Evolutionary conservation across 108 stramenopile genomes (phyloP).

Genomic region (Pseudonitzschia delicatissima): DNA sequence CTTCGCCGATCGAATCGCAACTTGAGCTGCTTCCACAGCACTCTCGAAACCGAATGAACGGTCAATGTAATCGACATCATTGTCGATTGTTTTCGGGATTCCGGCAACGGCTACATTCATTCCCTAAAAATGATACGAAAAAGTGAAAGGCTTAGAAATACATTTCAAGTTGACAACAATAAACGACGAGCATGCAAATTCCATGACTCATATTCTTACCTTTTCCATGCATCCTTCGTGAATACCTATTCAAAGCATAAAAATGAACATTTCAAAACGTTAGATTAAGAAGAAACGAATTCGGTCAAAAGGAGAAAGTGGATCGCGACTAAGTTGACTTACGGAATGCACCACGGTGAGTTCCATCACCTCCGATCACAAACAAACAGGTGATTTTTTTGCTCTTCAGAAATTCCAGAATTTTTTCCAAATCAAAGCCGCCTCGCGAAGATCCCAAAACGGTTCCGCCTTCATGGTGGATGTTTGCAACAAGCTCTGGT

Average conservation of each 20-base stretch:
- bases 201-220: slow-evolving; percentile 28
- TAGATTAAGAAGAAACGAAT: not conserved
- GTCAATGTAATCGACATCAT: slow-evolving; percentile 95
- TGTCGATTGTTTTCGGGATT: slow-evolving; percentile 93
- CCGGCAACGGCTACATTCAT: slow-evolving; percentile 93
- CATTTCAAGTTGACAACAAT: no score
- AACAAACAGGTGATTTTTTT: slow-evolving; percentile 85
- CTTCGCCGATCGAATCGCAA: slow-evolving; percentile 84
- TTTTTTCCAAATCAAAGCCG: slow-evolving; percentile 93
- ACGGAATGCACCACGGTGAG: slow-evolving; percentile 91
- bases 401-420: slow-evolving; percentile 62
- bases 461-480: slow-evolving; percentile 95
- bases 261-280: not conserved
- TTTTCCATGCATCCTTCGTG: slow-evolving; percentile 88
- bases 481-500: slow-evolving; percentile 73
- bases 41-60: slow-evolving; percentile 92
- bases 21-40: slow-evolving; percentile 90
- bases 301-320: not conserved
- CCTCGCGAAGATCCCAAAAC: slow-evolving; percentile 90
- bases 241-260: slow-evolving; percentile 30
- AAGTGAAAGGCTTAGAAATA: not conserved
- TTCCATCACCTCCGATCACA: slow-evolving; percentile 98
- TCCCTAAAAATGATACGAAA: slow-evolving; percentile 33
- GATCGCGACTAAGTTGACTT: not conserved
- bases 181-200: slow-evolving; percentile 2